Evolutionary conservation across 148 eudicot genomes (phyloP), one percentile per base, ranked within the genome.

Genomic region (Oxyria digyna): DNA sequence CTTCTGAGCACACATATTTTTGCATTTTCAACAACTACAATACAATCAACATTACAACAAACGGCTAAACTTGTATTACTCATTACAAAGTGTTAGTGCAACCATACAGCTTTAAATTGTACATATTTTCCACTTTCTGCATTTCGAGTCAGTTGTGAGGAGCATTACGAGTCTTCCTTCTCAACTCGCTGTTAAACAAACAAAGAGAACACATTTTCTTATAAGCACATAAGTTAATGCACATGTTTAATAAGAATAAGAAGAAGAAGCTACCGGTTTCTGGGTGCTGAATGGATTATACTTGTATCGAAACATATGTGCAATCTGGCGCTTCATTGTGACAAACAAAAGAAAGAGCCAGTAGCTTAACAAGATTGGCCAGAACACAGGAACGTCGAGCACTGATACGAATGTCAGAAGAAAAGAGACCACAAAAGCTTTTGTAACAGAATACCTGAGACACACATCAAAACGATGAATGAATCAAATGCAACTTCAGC

Each of bases 351-450:
- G 69, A 23, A 66, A 66, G 45, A 66, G 43, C 69, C 69, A 66
- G 46, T 66, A 66, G 69, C 69, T 66, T 41, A 66, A 66, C 6
- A 66, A 20, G 9, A 66, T 66, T 66, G 69, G 69, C 69, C 69
- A 66, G 69, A 66, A 66, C 8, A 66, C 69, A n/a, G 69, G 69
- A 41, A 66, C 69, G 18, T 66, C 69, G 45, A 66, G 37, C 43
- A 66, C 45, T n/a, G 69, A 66, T 23, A 66, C 13, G 46, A 66
- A 66, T 27, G 69, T 66, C 43, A 66, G 45, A 29, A 66, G 26
- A 24, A 66, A 66, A 35, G 69, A 66, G 11, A 66, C 69, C 69
- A 66, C 42, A 37, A 66, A 66, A 66, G 69, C 69, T 41, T 66
- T 66, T 20, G 69, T 66, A 26, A 66, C 69, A 0, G 69, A 66